A percentile compares a stretch with the other conserved stretches of the same genome.
Evolutionary conservation across 352 stramenopile genomes (phyloP).

Genomic region (Phytopythium aichiense): DNA sequence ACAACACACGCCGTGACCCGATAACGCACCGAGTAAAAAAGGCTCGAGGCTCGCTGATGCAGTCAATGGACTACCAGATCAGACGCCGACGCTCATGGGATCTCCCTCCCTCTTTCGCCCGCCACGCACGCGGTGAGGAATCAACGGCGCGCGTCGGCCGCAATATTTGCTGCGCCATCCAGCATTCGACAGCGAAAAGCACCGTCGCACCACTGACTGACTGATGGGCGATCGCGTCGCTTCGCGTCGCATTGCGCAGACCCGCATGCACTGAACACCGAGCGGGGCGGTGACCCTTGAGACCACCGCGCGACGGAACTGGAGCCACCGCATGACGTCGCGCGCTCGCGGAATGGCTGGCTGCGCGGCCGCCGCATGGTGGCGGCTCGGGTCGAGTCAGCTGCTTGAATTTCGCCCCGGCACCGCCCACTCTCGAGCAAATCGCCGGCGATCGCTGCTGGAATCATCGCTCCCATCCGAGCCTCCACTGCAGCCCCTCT

Average conservation of each 20-base stretch:
- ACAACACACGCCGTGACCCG: too few relatives aligned
- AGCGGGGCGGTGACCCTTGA: not conserved
- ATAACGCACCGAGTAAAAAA: too few relatives aligned
- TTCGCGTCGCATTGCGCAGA: not conserved
- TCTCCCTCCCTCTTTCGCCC: not conserved
- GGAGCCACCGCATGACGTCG: not conserved
- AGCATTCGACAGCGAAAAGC: not conserved
- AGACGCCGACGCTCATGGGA: not conserved
- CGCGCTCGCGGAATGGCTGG: conserved; percentile 1
- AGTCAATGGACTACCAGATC: not conserved
- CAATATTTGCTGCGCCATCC: not conserved
- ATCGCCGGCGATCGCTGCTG: conserved; percentile 1
- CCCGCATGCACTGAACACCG: not conserved
- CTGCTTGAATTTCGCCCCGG: conserved; percentile 1
- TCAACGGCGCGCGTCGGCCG: not conserved
- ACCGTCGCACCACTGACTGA: not conserved
- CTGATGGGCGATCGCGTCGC: not conserved
- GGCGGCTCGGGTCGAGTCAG: not conserved
- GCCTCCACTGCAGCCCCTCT: not conserved
- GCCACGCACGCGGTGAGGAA: conserved; percentile 1
- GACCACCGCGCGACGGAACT: not conserved
- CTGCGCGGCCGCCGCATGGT: not conserved
- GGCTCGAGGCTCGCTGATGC: not conserved
- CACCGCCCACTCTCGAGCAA: not conserved
- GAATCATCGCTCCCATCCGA: not conserved